Conservation (phyloP, 1,284 basidiomycete species). For the Ganoderma lingzhi region DNA sequence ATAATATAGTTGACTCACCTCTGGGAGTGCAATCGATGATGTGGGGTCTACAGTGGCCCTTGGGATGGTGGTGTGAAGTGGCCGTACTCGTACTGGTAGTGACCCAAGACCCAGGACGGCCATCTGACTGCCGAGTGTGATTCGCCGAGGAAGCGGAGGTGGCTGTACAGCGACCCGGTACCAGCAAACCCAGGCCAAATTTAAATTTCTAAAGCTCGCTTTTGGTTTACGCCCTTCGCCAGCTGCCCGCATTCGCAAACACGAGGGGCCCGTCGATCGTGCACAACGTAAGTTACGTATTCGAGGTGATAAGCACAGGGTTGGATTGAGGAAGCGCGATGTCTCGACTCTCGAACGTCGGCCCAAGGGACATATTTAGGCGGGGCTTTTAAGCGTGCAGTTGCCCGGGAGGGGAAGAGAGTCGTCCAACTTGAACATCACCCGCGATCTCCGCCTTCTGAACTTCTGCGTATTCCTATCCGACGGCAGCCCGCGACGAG, state of each 20-base stretch:
- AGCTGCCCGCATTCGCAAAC: neutral
- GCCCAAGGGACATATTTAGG: neutral
- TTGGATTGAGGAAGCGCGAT: neutral
- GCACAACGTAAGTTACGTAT: neutral
- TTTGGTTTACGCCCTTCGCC: neutral
- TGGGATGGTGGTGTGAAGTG: neutral
- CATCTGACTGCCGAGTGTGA: neutral
- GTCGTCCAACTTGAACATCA: neutral
- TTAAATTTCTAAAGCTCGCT: neutral
- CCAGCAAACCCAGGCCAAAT: neutral
- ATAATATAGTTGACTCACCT: neutral
- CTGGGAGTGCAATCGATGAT: neutral
- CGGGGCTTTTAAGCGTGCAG: neutral
- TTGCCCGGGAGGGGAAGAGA: neutral
- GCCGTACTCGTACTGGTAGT: neutral
- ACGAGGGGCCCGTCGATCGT: neutral
- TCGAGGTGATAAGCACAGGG: neutral
- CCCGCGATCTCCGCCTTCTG: neutral
- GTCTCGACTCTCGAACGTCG: neutral
- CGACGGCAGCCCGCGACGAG: neutral
- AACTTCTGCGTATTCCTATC: neutral
- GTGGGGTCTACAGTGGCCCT: neutral
- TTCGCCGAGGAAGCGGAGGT: constrained; percentile 5
- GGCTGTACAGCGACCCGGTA: constrained; percentile 3
- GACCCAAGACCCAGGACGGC: neutral